phyloP scores from a whole-genome alignment of 2,329 filamentous ascomycete species.

The Cladosporium austrohemisphaericum region DNA sequence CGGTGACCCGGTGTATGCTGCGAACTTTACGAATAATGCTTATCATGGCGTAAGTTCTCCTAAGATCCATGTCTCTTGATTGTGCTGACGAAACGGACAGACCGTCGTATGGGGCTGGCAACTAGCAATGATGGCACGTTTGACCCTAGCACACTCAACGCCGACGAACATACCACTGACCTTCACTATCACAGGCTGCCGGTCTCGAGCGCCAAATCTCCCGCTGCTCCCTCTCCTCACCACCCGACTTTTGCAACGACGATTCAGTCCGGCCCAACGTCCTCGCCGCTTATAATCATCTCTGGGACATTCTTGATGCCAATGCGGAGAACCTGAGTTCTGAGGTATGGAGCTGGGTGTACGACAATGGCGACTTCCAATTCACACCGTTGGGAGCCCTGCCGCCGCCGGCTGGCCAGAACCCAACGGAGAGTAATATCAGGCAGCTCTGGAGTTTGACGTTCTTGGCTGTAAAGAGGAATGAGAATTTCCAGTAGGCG shows the following conservation, averaged over 20 bases:
- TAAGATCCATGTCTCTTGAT: background rate
- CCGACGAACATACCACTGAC: background rate
- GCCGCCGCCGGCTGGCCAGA: constrained; percentile 44
- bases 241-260: constrained; percentile 52
- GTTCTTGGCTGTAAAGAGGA: constrained; percentile 52
- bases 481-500: background rate
- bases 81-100: background rate
- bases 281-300: constrained; percentile 52
- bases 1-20: constrained; percentile 43
- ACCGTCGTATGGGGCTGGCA: constrained; percentile 65
- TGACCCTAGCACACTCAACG: background rate
- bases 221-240: constrained; percentile 41
- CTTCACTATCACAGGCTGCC: constrained; percentile 37
- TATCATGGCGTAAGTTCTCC: constrained; percentile 50
- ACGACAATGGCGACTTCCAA: constrained; percentile 45
- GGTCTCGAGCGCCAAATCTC: constrained; percentile 57
- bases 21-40: constrained; percentile 53
- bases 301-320: constrained; percentile 60
- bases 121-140: constrained; percentile 55
- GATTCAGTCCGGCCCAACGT: constrained; percentile 40
- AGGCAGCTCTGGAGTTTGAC: constrained; percentile 58
- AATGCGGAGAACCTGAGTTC: constrained; percentile 51
- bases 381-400: constrained; percentile 51
- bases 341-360: constrained; percentile 64
- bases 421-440: constrained; percentile 50